Base-by-base conservation (phyloP, 1,284 basidiomycete species). In the Mycosarcoma mackinlayi region DNA sequence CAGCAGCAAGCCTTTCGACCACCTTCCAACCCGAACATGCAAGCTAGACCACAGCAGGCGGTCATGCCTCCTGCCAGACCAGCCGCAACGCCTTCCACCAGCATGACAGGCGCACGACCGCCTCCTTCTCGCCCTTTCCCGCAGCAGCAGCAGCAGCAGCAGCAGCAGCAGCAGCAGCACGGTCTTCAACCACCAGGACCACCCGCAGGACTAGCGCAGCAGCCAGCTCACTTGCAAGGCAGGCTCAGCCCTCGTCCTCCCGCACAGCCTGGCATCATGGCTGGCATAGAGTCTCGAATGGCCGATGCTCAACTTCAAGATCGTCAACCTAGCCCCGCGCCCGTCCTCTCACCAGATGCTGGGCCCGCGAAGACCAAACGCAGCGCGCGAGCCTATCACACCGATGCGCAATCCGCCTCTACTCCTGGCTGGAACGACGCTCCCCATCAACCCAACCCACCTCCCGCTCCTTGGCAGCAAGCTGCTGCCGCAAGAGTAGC, bases 301-400 rank as follows among this genome's bases (percentile, higher is more conserved):
- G 68, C 60, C 2, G 54, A 40, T 4, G 56, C 76, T 25, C 64
- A 73, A 33, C 54, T 78, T 11, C 59, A 66, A 30, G 52, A 48
- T 28, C 56, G 49, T 18, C 72, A 64, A 21, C 58, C 61, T 3
- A 54, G 48, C 31, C 57, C 68, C 10, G 51, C 55, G 13, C 57
- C 68, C 19, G 46, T 47, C 13, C 42, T 39, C 6, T 44, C 58
- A 1, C 49, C 48, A 13, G 60, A 61, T 11, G 57, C 57, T 18
- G 78, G 73, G 7, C 73, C 76, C 2, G 72, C 77, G 0, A 68
- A 64, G 27, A 73, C 76, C 9, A 83, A 82, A 63, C 57, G 82
- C 13, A 75, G 76, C 31, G 80, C 81, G 9, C 75, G 82, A 18
- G 81, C 80, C 28, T 83, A 83, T 38, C 82, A 83, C 50, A 76